Conservation (phyloP, 495 filamentous ascomycete species). For the Aspergillus cavernicola region DNA sequence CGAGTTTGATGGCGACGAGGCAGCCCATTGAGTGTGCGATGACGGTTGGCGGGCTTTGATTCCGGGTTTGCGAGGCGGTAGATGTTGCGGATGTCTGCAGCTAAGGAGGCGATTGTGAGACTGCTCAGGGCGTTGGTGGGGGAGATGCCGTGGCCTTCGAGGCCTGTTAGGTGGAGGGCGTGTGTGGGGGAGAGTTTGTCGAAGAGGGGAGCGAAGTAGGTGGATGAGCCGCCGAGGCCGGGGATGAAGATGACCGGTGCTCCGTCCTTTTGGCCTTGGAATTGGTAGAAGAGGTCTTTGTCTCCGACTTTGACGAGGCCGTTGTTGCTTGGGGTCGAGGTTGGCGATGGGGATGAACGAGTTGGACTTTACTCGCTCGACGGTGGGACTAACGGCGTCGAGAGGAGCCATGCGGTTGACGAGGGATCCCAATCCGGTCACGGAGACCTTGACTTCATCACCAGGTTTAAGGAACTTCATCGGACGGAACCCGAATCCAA, state of each 20-base stretch:
- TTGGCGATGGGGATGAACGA: not conserved
- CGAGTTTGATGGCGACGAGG: not conserved
- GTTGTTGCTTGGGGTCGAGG: not conserved
- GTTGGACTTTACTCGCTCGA: not conserved
- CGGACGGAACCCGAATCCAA: constrained; percentile 1
- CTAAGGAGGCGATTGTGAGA: not conserved
- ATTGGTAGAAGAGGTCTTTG: constrained; percentile 4
- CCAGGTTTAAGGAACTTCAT: constrained; percentile 2
- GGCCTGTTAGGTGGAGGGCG: constrained; percentile 4
- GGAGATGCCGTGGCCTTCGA: constrained; percentile 4
- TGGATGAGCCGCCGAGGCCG: constrained; percentile 4
- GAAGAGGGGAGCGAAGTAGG: not conserved
- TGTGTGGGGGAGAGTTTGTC: not conserved
- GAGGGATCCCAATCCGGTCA: not conserved
- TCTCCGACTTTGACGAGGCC: not conserved
- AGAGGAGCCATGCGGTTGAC: not conserved
- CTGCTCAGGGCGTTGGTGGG: not conserved
- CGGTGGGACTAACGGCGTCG: not conserved
- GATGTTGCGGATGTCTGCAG: not conserved
- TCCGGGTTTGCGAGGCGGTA: not conserved
- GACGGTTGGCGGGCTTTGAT: not conserved
- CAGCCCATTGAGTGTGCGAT: constrained; percentile 1
- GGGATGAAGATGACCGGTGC: not conserved
- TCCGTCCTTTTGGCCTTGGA: not conserved
- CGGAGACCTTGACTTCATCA: constrained; percentile 1